Evolutionary conservation across 192 early-diverging fungal species (phyloP).

Genomic region (Entomortierella beljakovae): DNA sequence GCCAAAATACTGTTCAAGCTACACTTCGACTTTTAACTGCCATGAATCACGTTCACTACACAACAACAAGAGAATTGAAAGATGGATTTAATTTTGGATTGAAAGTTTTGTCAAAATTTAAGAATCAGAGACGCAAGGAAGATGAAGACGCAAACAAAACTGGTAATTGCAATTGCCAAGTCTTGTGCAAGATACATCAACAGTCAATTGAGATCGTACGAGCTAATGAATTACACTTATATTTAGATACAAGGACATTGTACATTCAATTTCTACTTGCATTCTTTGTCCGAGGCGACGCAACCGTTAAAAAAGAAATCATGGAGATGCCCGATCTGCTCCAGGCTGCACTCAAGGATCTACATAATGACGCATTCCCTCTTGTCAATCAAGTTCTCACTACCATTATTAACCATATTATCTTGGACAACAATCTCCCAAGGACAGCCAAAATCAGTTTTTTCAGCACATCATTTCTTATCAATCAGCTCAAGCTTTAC

Average conservation of each 20-base stretch:
- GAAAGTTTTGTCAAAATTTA: slow-evolving; percentile 59
- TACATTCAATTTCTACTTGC: slow-evolving; percentile 83
- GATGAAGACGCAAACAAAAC: slow-evolving; percentile 45
- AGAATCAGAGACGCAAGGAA: slow-evolving; percentile 53
- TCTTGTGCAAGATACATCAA: neutral
- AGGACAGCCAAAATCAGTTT: slow-evolving; percentile 71
- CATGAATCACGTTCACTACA: slow-evolving; percentile 66
- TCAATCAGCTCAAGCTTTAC: slow-evolving; percentile 72
- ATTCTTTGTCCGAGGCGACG: slow-evolving; percentile 80
- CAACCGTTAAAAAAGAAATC: slow-evolving; percentile 73
- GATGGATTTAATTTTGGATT: slow-evolving; percentile 80
- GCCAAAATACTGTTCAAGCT: slow-evolving; percentile 68
- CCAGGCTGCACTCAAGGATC: slow-evolving; percentile 74
- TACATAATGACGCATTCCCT: slow-evolving; percentile 73
- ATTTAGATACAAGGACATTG: slow-evolving; percentile 73
- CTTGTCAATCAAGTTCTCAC: slow-evolving; percentile 66
- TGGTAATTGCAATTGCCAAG: slow-evolving; percentile 12
- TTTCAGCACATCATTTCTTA: slow-evolving; percentile 78
- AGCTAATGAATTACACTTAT: slow-evolving; percentile 2
- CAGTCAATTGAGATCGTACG: neutral
- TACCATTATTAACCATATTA: slow-evolving; percentile 66
- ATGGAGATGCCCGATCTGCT: slow-evolving; percentile 80
- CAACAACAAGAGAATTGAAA: slow-evolving; percentile 73
- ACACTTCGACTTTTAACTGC: slow-evolving; percentile 72
- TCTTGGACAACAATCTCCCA: slow-evolving; percentile 72